These are phyloP conservation scores for Amborella trichopoda DNA, from an alignment of 164 flowering plant genomes.

Conservation along the genomic window DNA sequence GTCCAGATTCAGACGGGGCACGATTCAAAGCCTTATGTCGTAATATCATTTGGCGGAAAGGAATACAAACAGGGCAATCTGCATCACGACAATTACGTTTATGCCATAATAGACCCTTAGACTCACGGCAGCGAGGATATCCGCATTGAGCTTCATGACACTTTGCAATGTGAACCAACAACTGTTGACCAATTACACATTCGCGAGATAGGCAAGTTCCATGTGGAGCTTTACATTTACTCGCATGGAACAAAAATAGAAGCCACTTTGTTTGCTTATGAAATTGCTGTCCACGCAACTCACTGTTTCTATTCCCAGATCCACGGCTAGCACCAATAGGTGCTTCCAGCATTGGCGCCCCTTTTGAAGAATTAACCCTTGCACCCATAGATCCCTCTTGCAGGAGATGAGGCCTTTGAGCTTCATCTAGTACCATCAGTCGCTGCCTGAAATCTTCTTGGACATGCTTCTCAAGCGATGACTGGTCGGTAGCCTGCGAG, in stretches of 20 bases:
- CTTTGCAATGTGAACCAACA: conserved; percentile 46
- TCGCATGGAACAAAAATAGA: conserved; percentile 74
- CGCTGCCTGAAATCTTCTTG: conserved; percentile 61
- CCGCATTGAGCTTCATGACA: conserved; percentile 39
- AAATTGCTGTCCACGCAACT: conserved; percentile 24
- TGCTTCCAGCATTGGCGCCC: conserved; percentile 17
- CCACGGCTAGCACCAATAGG: conserved; percentile 18
- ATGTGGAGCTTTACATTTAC: conserved; percentile 51
- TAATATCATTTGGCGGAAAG: conserved; percentile 28
- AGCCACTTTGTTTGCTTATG: conserved; percentile 62
- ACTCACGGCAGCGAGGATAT: conserved; percentile 43
- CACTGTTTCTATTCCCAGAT: conserved; percentile 13
- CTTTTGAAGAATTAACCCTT: conserved; percentile 25
- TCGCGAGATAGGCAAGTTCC: conserved; percentile 56
- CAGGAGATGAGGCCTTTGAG: conserved; percentile 51
- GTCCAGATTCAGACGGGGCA: conserved; percentile 16
- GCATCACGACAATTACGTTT: conserved; percentile 29
- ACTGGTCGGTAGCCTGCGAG: conserved; percentile 18
- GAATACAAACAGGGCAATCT: conserved; percentile 74
- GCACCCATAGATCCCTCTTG: conserved; percentile 38
- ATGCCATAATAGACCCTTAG: conserved; percentile 44
- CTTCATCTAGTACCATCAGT: conserved; percentile 51
- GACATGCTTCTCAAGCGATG: conserved; percentile 43
- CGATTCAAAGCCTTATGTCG: conserved; percentile 20
- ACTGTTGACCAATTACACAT: conserved; percentile 40